phyloP scores from a whole-genome alignment of 345 rosid genomes.

The Melaleuca quinquenervia region DNA sequence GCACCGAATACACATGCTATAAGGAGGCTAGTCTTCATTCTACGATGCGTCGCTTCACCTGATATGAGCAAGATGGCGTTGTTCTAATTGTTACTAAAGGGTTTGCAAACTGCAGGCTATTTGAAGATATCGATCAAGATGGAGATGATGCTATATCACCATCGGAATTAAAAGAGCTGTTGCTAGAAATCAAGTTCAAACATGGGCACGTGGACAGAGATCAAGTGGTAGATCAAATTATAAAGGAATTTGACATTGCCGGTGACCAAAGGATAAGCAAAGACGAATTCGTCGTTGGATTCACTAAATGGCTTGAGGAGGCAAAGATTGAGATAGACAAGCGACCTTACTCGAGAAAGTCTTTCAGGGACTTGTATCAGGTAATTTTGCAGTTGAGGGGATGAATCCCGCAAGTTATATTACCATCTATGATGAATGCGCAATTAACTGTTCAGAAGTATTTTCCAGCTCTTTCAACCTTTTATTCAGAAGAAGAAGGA shows the following conservation, averaged over 20 bases:
- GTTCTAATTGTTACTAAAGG: not conserved
- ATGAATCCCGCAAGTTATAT: not conserved
- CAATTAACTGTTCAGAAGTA: not conserved
- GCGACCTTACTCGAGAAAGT: not conserved
- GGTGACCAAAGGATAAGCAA: conserved; percentile 9
- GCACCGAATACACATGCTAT: conserved; percentile 15
- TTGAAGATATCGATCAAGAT: conserved; percentile 16
- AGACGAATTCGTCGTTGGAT: conserved; percentile 15
- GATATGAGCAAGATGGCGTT: not conserved
- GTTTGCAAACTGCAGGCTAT: conserved; percentile 7
- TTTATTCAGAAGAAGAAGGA: conserved; percentile 19
- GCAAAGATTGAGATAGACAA: conserved; percentile 3
- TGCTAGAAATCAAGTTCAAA: conserved; percentile 16
- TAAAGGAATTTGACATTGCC: conserved; percentile 20
- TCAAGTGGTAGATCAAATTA: conserved; percentile 13
- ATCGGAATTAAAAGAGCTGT: conserved; percentile 13
- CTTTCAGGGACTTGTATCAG: conserved; percentile 1
- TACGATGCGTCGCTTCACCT: not conserved
- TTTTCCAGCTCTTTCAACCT: conserved; percentile 12
- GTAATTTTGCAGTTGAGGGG: not conserved
- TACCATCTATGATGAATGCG: not conserved
- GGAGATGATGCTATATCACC: conserved; percentile 5
- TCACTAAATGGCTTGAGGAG: conserved; percentile 19
- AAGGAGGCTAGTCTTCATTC: conserved; percentile 5
- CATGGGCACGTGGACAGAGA: conserved; percentile 1